These are phyloP conservation scores for Chaetoceros muelleri DNA, from an alignment of 108 stramenopile genomes.

Conservation along the genomic window DNA sequence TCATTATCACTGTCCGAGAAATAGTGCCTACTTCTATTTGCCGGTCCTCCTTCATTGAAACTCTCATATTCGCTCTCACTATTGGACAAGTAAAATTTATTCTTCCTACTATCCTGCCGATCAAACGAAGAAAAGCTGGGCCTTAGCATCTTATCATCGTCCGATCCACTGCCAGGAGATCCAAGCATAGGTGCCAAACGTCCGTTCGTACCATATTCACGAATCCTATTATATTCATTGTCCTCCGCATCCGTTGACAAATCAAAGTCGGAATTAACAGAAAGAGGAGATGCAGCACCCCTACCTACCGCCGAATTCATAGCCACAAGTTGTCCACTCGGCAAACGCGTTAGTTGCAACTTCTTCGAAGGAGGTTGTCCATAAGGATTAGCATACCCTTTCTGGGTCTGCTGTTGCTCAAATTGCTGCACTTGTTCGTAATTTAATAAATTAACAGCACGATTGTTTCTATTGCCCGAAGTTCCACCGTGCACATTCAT, in stretches of 20 bases:
- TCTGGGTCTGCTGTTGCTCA: not conserved
- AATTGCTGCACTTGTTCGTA: slow-evolving; percentile 5
- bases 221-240: slow-evolving; percentile 53
- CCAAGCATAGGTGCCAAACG: not conserved
- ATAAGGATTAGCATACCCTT: not conserved
- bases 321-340: not conserved
- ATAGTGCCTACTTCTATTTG: not conserved
- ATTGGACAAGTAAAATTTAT: not conserved
- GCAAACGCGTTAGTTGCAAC: not conserved
- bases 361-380: not conserved
- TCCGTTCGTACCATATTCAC: slow-evolving; percentile 18
- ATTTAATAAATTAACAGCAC: not conserved
- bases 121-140: not conserved
- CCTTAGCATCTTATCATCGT: not conserved
- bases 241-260: slow-evolving; percentile 69
- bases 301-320: not conserved
- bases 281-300: not conserved
- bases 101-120: not conserved
- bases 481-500: not conserved
- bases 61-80: not conserved
- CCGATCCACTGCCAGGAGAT: not conserved
- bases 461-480: not conserved
- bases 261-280: slow-evolving; percentile 24
- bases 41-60: not conserved
- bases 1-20: not conserved